phyloP scores from a whole-genome alignment of 768 basidiomycete genomes.

The Agaricus subrufescens region DNA sequence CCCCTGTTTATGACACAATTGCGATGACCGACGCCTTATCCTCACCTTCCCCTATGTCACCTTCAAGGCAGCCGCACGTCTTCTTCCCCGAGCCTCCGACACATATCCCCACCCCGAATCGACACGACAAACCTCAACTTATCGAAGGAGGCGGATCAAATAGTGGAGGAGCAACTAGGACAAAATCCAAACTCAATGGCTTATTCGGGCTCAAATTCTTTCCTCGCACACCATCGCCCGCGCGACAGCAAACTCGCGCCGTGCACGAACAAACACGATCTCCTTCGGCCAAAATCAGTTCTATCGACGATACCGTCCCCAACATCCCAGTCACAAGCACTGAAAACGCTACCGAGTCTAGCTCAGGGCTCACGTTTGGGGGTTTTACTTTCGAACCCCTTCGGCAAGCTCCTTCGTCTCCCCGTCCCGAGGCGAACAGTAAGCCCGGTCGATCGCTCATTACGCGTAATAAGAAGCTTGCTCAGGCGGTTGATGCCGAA shows the following conservation, averaged over 20 bases:
- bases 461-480: constrained; percentile 9
- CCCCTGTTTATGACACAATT: constrained; percentile 30
- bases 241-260: not conserved
- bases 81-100: constrained; percentile 12
- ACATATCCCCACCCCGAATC: constrained; percentile 9
- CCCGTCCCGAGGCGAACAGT: constrained; percentile 7
- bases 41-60: constrained; percentile 15
- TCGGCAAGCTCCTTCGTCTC: constrained; percentile 8
- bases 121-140: constrained; percentile 14
- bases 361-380: constrained; percentile 7
- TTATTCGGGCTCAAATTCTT: constrained; percentile 44
- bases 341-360: constrained; percentile 7
- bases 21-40: constrained; percentile 32
- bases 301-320: not conserved
- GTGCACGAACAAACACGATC: constrained; percentile 3
- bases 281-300: constrained; percentile 6
- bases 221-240: constrained; percentile 45
- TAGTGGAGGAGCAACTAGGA: constrained; percentile 4
- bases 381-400: constrained; percentile 8
- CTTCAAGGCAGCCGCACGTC: constrained; percentile 29
- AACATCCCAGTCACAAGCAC: constrained; percentile 8
- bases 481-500: constrained; percentile 5
- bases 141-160: constrained; percentile 3
- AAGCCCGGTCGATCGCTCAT: constrained; percentile 10
- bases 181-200: constrained; percentile 27